Evolutionary conservation across 164 flowering plant species (phyloP).

Genomic region (Stephania japonica): DNA sequence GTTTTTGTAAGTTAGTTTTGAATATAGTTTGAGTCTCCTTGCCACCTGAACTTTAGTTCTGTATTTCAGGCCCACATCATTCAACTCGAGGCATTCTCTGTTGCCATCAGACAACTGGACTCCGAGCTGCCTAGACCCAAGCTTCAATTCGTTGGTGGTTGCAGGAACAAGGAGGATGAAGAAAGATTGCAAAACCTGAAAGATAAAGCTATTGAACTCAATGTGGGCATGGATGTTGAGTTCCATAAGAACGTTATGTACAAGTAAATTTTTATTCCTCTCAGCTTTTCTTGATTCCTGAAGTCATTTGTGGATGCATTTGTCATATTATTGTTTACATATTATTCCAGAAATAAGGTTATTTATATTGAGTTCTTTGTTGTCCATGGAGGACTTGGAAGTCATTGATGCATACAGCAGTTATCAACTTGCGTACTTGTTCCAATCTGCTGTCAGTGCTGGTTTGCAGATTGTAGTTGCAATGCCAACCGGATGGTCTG

Average conservation of each 20-base stretch:
- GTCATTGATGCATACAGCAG: background rate
- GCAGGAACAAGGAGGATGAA: conserved; percentile 77
- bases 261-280: conserved; percentile 39
- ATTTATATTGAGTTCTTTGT: background rate
- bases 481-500: background rate
- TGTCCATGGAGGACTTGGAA: conserved; percentile 1
- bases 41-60: conserved; percentile 10
- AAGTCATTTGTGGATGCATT: background rate
- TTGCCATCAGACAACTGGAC: conserved; percentile 50
- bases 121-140: conserved; percentile 55
- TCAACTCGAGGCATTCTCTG: conserved; percentile 89
- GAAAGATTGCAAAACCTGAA: conserved; percentile 71
- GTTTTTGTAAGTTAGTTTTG: conserved; percentile 13
- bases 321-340: background rate
- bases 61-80: conserved; percentile 67
- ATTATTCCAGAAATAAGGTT: background rate
- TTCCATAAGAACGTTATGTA: conserved; percentile 74
- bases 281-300: background rate
- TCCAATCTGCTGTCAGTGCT: background rate
- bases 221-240: conserved; percentile 64
- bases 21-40: conserved; percentile 1
- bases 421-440: background rate
- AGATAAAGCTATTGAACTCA: conserved; percentile 51
- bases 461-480: background rate
- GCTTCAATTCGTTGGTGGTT: conserved; percentile 94